Percentiles rank a stretch among this genome's conserved stretches.
These are phyloP conservation scores for Jatropha curcas DNA, from an alignment of 345 rosid species.

Conservation along the genomic window DNA sequence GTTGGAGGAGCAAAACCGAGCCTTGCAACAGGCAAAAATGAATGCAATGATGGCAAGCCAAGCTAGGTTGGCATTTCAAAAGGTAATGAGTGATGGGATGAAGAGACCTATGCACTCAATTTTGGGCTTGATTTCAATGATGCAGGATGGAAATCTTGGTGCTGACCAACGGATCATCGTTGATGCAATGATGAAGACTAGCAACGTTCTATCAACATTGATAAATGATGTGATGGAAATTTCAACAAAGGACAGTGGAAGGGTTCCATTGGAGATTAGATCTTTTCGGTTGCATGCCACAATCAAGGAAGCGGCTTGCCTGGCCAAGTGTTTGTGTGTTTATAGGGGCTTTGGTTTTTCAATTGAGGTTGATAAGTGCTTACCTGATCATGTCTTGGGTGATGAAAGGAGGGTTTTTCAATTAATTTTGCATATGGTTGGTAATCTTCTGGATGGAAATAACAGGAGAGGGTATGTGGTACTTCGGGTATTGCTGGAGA, in stretches of 20 bases:
- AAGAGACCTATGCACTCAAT: constrained; percentile 90
- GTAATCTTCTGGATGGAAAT: constrained; percentile 58
- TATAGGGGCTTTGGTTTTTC: constrained; percentile 60
- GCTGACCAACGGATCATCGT: constrained; percentile 62
- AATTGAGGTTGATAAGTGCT: constrained; percentile 63
- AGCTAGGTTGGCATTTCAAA: constrained; percentile 77
- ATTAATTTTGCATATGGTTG: constrained; percentile 88
- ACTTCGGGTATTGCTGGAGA: constrained; percentile 50
- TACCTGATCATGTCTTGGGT: constrained; percentile 78
- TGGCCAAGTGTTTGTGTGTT: constrained; percentile 78
- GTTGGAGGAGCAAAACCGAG: constrained; percentile 82
- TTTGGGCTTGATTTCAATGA: constrained; percentile 72
- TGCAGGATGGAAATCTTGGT: constrained; percentile 63
- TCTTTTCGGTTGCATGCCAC: constrained; percentile 61
- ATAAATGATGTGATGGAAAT: constrained; percentile 87
- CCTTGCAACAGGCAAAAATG: constrained; percentile 61
- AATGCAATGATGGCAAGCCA: constrained; percentile 88
- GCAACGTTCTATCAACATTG: constrained; percentile 71
- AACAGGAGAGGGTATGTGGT: constrained; percentile 46
- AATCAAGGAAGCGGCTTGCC: constrained; percentile 72
- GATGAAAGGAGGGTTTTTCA: constrained; percentile 87
- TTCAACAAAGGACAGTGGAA: constrained; percentile 58
- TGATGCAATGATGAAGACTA: constrained; percentile 77
- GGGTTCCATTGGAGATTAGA: constrained; percentile 60
- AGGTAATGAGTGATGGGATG: constrained; percentile 91